A percentile compares a stretch with the other conserved stretches of the same genome.
Conservation (phyloP, 495 filamentous ascomycete genomes). For the Collariella sp. region DNA sequence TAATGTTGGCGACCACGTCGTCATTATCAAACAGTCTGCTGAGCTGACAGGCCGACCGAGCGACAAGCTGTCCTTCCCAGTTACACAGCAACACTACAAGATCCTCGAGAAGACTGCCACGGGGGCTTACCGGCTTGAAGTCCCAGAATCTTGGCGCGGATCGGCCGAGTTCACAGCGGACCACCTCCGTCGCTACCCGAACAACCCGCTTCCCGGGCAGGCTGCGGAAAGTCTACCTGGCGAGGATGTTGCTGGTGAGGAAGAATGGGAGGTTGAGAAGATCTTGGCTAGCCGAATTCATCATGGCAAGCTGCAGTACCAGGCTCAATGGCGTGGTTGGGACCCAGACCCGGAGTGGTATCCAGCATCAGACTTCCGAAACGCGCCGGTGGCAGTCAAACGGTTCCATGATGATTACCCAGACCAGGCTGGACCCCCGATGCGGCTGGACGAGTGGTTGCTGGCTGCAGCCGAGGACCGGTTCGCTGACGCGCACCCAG, state of each 20-base stretch:
- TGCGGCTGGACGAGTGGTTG: background rate
- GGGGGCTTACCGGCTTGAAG: conserved; percentile 1
- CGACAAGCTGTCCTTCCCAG: conserved; percentile 8
- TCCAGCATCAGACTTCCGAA: background rate
- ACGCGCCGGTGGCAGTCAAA: background rate
- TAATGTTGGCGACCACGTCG: conserved; percentile 1
- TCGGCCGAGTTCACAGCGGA: conserved; percentile 1
- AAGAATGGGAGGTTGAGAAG: conserved; percentile 5
- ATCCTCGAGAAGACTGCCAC: conserved; percentile 1
- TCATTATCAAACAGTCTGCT: conserved; percentile 8
- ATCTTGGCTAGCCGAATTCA: background rate
- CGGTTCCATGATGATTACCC: conserved; percentile 1
- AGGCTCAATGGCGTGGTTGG: conserved; percentile 5
- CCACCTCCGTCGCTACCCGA: background rate
- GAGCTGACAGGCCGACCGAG: background rate
- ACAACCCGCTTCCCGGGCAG: conserved; percentile 11
- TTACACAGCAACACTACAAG: conserved; percentile 1
- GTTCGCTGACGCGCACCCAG: background rate
- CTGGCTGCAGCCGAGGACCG: background rate
- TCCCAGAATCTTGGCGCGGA: background rate
- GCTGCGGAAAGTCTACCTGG: conserved; percentile 2
- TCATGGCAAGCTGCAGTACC: conserved; percentile 7
- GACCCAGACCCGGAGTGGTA: conserved; percentile 7
- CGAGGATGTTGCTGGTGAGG: background rate
- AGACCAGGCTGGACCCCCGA: conserved; percentile 2